A percentile compares a stretch with the other conserved stretches of the same genome.
Evolutionary conservation across 1,139 yeast genomes (phyloP).

Genomic region (Saccharomyces hybrid): DNA sequence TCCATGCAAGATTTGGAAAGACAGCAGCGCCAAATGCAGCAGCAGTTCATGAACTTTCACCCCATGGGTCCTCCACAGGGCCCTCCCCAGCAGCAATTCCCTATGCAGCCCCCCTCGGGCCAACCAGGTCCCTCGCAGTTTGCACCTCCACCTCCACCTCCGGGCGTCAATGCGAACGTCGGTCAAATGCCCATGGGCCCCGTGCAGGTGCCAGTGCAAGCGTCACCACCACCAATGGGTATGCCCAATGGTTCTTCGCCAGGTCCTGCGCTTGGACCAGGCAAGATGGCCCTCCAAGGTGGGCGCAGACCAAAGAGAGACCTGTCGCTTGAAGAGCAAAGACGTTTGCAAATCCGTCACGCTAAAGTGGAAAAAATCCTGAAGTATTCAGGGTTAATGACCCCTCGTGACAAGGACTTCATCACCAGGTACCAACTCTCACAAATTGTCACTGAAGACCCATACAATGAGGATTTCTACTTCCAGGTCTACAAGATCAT

Average conservation of each 20-base stretch:
- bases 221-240: background rate
- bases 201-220: constrained; percentile 1
- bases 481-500: constrained; percentile 89
- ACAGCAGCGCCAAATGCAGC: constrained; percentile 25
- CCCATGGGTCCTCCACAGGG: background rate
- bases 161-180: constrained; percentile 10
- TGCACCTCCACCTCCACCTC: constrained; percentile 16
- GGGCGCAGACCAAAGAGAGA: constrained; percentile 21
- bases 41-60: constrained; percentile 1
- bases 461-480: constrained; percentile 93
- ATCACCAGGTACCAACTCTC: constrained; percentile 91
- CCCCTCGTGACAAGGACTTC: constrained; percentile 92
- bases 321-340: constrained; percentile 46
- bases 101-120: constrained; percentile 5
- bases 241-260: background rate
- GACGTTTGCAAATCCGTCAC: constrained; percentile 58
- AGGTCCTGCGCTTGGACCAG: background rate
- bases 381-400: constrained; percentile 88
- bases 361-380: constrained; percentile 73
- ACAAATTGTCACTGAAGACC: constrained; percentile 94
- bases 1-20: constrained; percentile 31
- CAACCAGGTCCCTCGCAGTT: constrained; percentile 11
- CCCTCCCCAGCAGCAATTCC: background rate
- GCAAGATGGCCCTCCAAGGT: background rate
- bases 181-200: background rate